These are phyloP conservation scores for Ogataea kodamae DNA, from an alignment of 805 yeast species.

Conservation along the genomic window DNA sequence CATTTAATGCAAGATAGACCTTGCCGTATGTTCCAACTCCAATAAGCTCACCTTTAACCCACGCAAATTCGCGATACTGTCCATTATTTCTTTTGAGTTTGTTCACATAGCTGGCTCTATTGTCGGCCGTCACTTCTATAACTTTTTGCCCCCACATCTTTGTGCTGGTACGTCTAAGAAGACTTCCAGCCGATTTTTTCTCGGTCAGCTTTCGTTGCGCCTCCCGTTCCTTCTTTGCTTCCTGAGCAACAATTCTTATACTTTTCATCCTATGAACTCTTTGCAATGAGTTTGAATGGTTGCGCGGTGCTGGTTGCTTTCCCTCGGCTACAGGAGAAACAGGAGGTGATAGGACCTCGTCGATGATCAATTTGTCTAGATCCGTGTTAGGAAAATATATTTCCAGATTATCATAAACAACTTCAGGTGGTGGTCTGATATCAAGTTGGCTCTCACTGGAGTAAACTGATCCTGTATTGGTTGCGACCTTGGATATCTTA, in stretches of 20 bases:
- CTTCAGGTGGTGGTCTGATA: constrained; percentile 93
- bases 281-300: constrained; percentile 36
- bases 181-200: constrained; percentile 18
- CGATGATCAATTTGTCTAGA: constrained; percentile 84
- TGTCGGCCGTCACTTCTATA: constrained; percentile 80
- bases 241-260: constrained; percentile 88
- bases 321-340: constrained; percentile 41
- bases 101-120: constrained; percentile 57
- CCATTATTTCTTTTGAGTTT: constrained; percentile 64
- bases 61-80: constrained; percentile 79
- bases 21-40: constrained; percentile 97
- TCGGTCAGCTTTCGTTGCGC: constrained; percentile 36
- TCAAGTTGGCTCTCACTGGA: constrained; percentile 40
- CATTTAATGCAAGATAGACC: constrained; percentile 86
- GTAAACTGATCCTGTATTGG: constrained; percentile 17
- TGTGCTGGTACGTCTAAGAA: constrained; percentile 75
- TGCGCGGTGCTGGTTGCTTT: constrained; percentile 5
- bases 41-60: constrained; percentile 96
- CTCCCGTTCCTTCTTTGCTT: constrained; percentile 74
- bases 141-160: constrained; percentile 97
- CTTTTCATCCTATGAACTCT: constrained; percentile 73
- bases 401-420: constrained; percentile 86
- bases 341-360: constrained; percentile 62
- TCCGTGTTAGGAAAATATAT: constrained; percentile 89
- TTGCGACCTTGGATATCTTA: constrained; percentile 5